Evolutionary conservation across 2,329 filamentous ascomycete species (phyloP), one percentile per base, ranked within the genome.

Genomic region (Emmonsiellopsis sp.): DNA sequence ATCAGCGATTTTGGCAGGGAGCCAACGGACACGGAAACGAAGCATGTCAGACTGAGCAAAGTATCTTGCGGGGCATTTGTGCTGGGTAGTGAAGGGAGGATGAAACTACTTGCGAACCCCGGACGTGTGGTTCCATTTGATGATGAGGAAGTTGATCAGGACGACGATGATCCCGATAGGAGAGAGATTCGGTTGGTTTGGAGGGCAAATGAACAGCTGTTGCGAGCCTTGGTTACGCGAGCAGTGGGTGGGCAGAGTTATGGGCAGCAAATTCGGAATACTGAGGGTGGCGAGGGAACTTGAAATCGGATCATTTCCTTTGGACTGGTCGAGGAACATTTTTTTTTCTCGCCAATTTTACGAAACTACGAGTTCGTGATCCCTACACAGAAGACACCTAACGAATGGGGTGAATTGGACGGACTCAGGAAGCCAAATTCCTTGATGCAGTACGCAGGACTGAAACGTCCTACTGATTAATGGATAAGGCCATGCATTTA

Each of bases 11-110:
- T 50, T 40, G 41, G 26, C 9, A 35, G 50, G 3, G 45, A 38
- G 6, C 20, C 35, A 58, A 61, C 49, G 60, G 52, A 26, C 20
- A 32, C 1, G 20, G 55, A 60, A 8, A 59, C 55, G 3, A 58
- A 65, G 26, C 61, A 70, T 58, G 59, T 70, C 10, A 64, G 68
- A 3, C 55, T 73, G 5, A 66, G 65, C 8, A 71, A 69, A 46
- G 58, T 71, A 51, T 65, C 69, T 1, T 73, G 69, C 53, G 67
- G 65, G 13, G 67, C 65, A 16, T 73, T 73, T 57, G 65, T 70
- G 9, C 52, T 73, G 34, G 68, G 67, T 2, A 60, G 59, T 10
- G 71, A 73, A 15, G 71, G 71, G 8, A 63, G 65, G 47, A 57
- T 73, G 55, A 73, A 73, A 55, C 53, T 73, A 13, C 63, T 69